phyloP scores from a whole-genome alignment of 495 filamentous ascomycete species.

The Letharia columbiana region DNA sequence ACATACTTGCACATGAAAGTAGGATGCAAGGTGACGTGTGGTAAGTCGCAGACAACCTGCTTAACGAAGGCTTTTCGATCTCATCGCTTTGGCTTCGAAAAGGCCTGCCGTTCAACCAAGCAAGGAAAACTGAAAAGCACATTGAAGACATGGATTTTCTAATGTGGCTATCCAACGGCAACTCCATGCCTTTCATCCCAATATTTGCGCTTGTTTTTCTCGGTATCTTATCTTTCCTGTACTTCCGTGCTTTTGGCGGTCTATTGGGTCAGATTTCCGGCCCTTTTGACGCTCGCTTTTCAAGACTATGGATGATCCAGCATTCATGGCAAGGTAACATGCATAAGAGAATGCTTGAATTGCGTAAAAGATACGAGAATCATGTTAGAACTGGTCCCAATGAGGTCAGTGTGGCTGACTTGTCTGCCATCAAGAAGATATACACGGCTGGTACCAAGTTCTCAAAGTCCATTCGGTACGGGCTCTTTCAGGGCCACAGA shows the following conservation, averaged over 20 bases:
- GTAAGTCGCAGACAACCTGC: too few relatives aligned
- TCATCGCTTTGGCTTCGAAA: neutral
- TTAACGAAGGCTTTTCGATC: too few relatives aligned
- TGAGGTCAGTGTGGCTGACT: conserved; percentile 48
- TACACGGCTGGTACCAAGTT: conserved; percentile 31
- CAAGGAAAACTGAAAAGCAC: neutral
- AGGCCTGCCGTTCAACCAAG: neutral
- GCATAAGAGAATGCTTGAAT: conserved; percentile 42
- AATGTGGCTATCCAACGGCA: neutral
- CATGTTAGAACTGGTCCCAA: conserved; percentile 55
- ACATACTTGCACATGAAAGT: too few relatives aligned
- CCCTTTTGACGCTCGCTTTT: conserved; percentile 31
- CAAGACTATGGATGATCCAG: conserved; percentile 47
- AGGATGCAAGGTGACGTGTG: too few relatives aligned
- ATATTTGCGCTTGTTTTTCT: conserved; percentile 16
- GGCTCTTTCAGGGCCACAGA: conserved; percentile 31
- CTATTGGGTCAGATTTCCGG: conserved; percentile 31
- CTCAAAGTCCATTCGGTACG: conserved; percentile 29
- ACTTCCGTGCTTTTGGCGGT: conserved; percentile 27
- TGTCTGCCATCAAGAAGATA: conserved; percentile 29
- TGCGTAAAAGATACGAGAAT: conserved; percentile 47
- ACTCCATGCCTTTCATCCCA: neutral
- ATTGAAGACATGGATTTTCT: conserved; percentile 2
- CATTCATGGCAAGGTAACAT: conserved; percentile 42
- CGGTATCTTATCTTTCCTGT: conserved; percentile 11